These are phyloP conservation scores for Colletotrichum trifolii DNA, from an alignment of 2,329 filamentous ascomycete genomes.

Conservation along the genomic window DNA sequence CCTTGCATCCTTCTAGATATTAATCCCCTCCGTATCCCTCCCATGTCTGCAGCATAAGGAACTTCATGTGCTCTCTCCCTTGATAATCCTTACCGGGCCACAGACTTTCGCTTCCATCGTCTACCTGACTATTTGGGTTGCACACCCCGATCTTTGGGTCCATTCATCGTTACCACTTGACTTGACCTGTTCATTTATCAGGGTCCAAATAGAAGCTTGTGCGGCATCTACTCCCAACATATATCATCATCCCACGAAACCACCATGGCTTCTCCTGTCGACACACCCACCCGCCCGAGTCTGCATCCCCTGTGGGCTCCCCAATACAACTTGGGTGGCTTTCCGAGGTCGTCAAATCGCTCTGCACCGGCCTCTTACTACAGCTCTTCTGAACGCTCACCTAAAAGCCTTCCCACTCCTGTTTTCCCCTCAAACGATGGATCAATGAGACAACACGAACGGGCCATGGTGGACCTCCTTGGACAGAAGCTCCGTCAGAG, in stretches of 20 bases:
- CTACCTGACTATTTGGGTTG: conserved; percentile 19
- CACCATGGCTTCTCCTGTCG: conserved; percentile 36
- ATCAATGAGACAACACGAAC: conserved; percentile 49
- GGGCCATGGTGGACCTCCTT: conserved; percentile 48
- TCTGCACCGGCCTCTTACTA: conserved; percentile 38
- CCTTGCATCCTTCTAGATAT: conserved; percentile 2
- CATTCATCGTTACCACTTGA: conserved; percentile 16
- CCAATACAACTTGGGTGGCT: conserved; percentile 41
- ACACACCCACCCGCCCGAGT: conserved; percentile 28
- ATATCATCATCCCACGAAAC: conserved; percentile 5
- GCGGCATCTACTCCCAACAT: not conserved
- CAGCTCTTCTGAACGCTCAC: conserved; percentile 42
- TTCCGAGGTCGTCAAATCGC: conserved; percentile 35
- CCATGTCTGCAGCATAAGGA: conserved; percentile 24
- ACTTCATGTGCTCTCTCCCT: conserved; percentile 15
- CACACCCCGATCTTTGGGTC: conserved; percentile 16
- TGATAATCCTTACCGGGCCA: conserved; percentile 16
- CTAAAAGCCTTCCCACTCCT: conserved; percentile 47
- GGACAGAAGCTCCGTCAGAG: conserved; percentile 42
- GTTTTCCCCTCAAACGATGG: conserved; percentile 48
- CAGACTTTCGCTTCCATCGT: conserved; percentile 23
- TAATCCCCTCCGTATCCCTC: conserved; percentile 11
- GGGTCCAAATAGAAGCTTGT: conserved; percentile 7
- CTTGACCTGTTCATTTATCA: conserved; percentile 1
- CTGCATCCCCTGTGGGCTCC: conserved; percentile 49